Base-by-base conservation (phyloP, 768 basidiomycete genomes). In the Phaffia tasmanica region DNA sequence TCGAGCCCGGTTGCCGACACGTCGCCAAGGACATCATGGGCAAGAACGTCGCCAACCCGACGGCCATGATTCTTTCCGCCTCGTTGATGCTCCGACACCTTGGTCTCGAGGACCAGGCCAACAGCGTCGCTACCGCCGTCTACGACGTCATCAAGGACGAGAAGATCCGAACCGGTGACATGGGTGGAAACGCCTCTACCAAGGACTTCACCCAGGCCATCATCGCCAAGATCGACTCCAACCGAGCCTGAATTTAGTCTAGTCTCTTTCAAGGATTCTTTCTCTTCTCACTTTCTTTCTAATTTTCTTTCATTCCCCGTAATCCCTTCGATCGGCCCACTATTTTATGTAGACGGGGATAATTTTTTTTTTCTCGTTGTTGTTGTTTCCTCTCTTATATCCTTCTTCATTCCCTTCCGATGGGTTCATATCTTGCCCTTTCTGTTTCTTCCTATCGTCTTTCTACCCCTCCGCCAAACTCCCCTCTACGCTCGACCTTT, bases 1-100 rank as follows among this genome's bases (percentile, higher is more conserved):
- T 99, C 76, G 95, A 99, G 78, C 95, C 95, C 46, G 95, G 95
- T 74, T 98, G 95, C 79, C 86, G 94, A 78, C 77, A 77, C 72
- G 76, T 75, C 47, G 72, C 55, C 35, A 60, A 63, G 64, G 63
- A 61, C 64, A 63, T 65, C 62, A 70, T 77, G 74, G 72, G 74
- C 57, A 76, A 76, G 71, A 78, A 79, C 72, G 75, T 76, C 32
- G 79, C 79, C 72, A 80, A 80, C 76, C 79, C 73, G n/a, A 69
- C 74, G 59, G 74, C 79, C 42, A 77, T 79, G 76, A 73, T 79
- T 71, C 74, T 79, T 30, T 79, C 76, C 14, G 67, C 77, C 19
- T 77, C 78, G 29, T 78, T 78, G 77, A 71, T 80, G 71, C 72
- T 76, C 51, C 70, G 78, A 51, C 77, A 73, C 69, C 75, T 73